Conservation (phyloP, 306 rosid species). For the Vigna nakashimae region DNA sequence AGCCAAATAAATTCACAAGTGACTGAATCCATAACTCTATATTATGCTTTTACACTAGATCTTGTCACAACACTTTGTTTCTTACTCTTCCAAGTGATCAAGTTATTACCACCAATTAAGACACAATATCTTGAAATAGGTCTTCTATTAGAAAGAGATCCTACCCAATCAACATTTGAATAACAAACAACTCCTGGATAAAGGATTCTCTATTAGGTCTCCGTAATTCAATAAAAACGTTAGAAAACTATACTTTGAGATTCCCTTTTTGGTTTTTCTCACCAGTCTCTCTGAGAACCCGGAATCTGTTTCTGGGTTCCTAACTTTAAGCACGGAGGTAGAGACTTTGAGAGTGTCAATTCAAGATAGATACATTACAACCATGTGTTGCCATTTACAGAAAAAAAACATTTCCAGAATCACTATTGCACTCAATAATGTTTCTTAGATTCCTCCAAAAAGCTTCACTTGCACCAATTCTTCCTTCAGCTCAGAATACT, state of each 20-base stretch:
- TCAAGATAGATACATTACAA: slow-evolving; percentile 14
- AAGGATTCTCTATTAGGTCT: background rate
- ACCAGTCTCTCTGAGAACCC: background rate
- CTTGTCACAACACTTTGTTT: no score
- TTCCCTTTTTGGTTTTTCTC: background rate
- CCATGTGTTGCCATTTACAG: slow-evolving; percentile 12
- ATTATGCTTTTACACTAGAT: no score
- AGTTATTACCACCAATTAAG: no score
- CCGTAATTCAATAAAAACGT: background rate
- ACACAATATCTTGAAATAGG: no score
- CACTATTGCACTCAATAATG: slow-evolving; percentile 8
- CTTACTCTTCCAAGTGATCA: no score
- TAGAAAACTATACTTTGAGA: background rate
- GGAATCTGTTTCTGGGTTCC: background rate
- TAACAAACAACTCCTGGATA: background rate
- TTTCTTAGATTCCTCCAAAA: background rate
- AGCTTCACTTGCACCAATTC: background rate
- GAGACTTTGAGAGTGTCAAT: slow-evolving; percentile 10
- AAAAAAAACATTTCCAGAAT: slow-evolving; percentile 20
- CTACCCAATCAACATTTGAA: no score
- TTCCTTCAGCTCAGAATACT: slow-evolving; percentile 15
- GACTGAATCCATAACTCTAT: no score
- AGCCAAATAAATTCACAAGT: no score
- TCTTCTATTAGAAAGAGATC: no score
- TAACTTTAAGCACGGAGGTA: slow-evolving; percentile 10